Conservation (phyloP, 169 alveolate genomes). For the Cryptosporidium felis region DNA sequence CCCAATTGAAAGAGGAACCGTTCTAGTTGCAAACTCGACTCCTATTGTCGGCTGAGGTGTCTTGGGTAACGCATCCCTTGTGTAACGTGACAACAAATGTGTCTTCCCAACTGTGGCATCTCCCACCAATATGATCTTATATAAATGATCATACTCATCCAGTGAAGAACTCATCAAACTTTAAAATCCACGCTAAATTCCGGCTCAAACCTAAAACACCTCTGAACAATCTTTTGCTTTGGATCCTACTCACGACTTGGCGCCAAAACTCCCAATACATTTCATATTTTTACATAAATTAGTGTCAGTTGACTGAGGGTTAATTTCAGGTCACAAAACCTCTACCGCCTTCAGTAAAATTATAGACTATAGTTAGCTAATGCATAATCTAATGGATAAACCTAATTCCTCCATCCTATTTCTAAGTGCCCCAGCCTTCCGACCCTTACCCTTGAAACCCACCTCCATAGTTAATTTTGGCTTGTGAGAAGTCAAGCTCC, state of each 20-base stretch:
- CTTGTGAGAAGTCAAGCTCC: slow-evolving; percentile 96
- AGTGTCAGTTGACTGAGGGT: no score
- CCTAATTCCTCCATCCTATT: no score
- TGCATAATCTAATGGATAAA: no score
- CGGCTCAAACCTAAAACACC: neutral
- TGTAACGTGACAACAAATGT: slow-evolving; percentile 91
- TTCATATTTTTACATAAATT: no score
- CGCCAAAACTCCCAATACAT: neutral
- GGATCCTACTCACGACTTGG: slow-evolving; percentile 2
- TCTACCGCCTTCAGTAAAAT: no score
- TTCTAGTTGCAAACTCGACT: slow-evolving; percentile 97
- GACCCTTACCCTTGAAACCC: slow-evolving; percentile 35
- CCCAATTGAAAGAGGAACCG: slow-evolving; percentile 94
- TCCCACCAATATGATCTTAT: slow-evolving; percentile 93
- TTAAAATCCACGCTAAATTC: neutral
- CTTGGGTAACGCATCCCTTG: slow-evolving; percentile 93
- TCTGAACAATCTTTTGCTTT: neutral
- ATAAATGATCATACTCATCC: slow-evolving; percentile 87
- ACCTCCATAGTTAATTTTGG: slow-evolving; percentile 86
- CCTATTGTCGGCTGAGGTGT: slow-evolving; percentile 97
- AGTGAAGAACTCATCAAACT: slow-evolving; percentile 40
- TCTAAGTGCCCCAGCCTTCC: no score
- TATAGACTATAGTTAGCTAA: no score
- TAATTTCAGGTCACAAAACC: no score
- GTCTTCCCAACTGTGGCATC: slow-evolving; percentile 98